These are phyloP conservation scores for Parathielavia hyrcaniae DNA, from an alignment of 495 filamentous ascomycete genomes.

Conservation along the genomic window DNA sequence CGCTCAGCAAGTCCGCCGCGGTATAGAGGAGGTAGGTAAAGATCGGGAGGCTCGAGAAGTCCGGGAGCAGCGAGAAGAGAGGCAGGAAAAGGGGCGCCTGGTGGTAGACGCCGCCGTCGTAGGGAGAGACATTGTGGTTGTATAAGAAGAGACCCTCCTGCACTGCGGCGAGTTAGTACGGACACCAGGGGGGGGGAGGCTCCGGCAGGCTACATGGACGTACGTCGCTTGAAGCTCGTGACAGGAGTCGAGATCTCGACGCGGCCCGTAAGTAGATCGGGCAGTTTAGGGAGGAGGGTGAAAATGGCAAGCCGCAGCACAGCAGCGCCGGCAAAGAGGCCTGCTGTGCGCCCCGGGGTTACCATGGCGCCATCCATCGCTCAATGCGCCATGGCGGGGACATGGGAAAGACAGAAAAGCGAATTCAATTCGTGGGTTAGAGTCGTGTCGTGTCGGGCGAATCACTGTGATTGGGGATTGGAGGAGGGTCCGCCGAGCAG, in stretches of 20 bases:
- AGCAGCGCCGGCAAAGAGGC: conserved; percentile 70
- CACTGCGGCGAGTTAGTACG: conserved; percentile 47
- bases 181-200: neutral
- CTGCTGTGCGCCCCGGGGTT: conserved; percentile 55
- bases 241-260: conserved; percentile 96
- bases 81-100: conserved; percentile 92
- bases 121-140: conserved; percentile 91
- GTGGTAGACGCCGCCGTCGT: conserved; percentile 96
- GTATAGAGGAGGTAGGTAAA: conserved; percentile 77
- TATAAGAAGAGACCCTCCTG: conserved; percentile 96
- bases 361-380: conserved; percentile 44
- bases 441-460: conserved; percentile 13
- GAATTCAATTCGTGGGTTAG: neutral
- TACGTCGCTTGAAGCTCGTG: conserved; percentile 95
- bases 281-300: conserved; percentile 72
- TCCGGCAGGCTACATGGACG: conserved; percentile 24
- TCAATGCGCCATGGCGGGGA: conserved; percentile 34
- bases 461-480: conserved; percentile 21
- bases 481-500: neutral
- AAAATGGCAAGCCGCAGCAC: conserved; percentile 75
- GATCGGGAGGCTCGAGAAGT: conserved; percentile 55
- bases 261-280: conserved; percentile 78
- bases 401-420: conserved; percentile 13
- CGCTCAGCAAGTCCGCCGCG: conserved; percentile 72
- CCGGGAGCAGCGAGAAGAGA: conserved; percentile 80